Evolutionary conservation across 306 rosid genomes (phyloP).

Genomic region (Benincasa hispida): DNA sequence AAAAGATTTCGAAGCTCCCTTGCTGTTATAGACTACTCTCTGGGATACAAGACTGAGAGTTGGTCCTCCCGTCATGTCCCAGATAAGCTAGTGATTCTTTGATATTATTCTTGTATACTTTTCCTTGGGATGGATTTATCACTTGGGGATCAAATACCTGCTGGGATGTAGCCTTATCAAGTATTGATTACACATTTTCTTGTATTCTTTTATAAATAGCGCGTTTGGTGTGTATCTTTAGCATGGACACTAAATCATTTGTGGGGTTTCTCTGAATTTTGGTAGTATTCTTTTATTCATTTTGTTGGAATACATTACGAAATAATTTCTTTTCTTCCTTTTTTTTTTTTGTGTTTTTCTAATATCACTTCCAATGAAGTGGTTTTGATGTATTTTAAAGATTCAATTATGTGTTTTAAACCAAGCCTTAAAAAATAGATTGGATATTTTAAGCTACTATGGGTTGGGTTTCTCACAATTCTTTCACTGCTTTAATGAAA

Average conservation of each 20-base stretch:
- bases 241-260: background rate
- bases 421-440: background rate
- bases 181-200: background rate
- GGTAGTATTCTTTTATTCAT: background rate
- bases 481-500: too few species aligned
- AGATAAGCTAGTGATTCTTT: background rate
- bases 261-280: background rate
- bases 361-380: background rate
- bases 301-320: background rate
- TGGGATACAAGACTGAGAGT: background rate
- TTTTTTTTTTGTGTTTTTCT: background rate
- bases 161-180: background rate
- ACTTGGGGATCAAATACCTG: background rate
- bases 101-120: background rate
- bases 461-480: too few species aligned
- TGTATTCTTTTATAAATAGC: background rate
- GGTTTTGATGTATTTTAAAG: background rate
- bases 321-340: background rate
- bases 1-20: background rate
- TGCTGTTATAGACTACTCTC: background rate
- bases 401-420: background rate
- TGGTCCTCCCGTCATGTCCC: background rate
- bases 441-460: background rate
- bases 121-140: background rate
- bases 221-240: background rate